Evolutionary conservation across 768 basidiomycete species (phyloP).

Genomic region (Auriculariales sp.): DNA sequence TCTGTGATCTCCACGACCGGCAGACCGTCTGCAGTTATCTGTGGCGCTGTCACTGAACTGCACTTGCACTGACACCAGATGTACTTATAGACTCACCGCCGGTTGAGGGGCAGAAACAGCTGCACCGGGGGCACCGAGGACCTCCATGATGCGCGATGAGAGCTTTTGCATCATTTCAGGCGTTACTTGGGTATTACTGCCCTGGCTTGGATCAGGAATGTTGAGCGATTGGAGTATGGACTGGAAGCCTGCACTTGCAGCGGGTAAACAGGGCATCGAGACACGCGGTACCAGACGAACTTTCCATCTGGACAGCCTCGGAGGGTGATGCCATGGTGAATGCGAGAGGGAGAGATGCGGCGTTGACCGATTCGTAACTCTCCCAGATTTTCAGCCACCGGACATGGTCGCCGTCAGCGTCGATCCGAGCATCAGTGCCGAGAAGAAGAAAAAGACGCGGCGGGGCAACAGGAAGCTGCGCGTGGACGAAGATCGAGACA

Average conservation of each 20-base stretch:
- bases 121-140: neutral
- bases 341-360: neutral
- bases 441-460: slow-evolving; percentile 5
- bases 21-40: slow-evolving; percentile 8
- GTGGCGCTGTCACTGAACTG: neutral
- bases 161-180: slow-evolving; percentile 1
- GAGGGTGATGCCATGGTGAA: neutral
- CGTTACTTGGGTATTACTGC: neutral
- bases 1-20: slow-evolving; percentile 8
- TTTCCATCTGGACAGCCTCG: neutral
- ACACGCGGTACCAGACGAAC: neutral
- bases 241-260: neutral
- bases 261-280: neutral
- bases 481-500: slow-evolving; percentile 2
- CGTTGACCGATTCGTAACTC: neutral
- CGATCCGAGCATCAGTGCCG: neutral
- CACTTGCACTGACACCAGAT: too few relatives aligned
- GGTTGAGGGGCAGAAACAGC: too few relatives aligned
- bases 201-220: neutral
- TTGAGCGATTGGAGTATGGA: slow-evolving; percentile 1
- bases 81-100: too few relatives aligned
- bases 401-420: neutral
- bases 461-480: slow-evolving; percentile 3
- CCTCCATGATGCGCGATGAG: neutral
- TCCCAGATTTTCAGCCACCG: too few relatives aligned